Evolutionary conservation across 768 basidiomycete genomes (phyloP).

Genomic region (Serendipita vermifera): DNA sequence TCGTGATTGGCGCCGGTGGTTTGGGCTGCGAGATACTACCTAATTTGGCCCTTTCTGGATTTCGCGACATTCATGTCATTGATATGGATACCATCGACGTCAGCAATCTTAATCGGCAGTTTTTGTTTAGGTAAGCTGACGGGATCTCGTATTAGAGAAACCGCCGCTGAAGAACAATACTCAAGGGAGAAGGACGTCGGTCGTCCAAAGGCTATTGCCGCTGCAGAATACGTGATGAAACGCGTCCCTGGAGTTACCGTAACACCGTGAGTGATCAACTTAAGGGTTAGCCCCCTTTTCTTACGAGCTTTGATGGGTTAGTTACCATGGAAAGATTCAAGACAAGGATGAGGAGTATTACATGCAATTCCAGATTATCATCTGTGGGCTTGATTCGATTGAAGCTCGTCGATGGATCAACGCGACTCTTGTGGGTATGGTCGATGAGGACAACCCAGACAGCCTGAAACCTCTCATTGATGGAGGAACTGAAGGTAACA

Average conservation of each 20-base stretch:
- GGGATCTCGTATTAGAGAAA: background rate
- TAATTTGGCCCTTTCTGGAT: slow-evolving; percentile 89
- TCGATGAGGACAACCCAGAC: slow-evolving; percentile 86
- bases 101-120: slow-evolving; percentile 96
- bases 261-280: slow-evolving; percentile 58
- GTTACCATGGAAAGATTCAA: slow-evolving; percentile 95
- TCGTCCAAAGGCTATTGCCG: slow-evolving; percentile 81
- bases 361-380: slow-evolving; percentile 90
- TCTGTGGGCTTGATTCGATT: slow-evolving; percentile 94
- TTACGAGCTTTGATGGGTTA: slow-evolving; percentile 23
- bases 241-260: slow-evolving; percentile 94
- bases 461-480: slow-evolving; percentile 94
- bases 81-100: slow-evolving; percentile 99
- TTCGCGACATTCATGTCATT: slow-evolving; percentile 97
- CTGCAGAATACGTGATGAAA: slow-evolving; percentile 94
- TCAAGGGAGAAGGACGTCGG: slow-evolving; percentile 88
- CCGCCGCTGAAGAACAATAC: background rate
- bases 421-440: slow-evolving; percentile 88
- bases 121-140: slow-evolving; percentile 78
- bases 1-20: slow-evolving; percentile 97
- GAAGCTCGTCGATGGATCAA: slow-evolving; percentile 99
- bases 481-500: slow-evolving; percentile 94
- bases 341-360: slow-evolving; percentile 94
- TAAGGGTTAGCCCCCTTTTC: slow-evolving; percentile 3
- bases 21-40: slow-evolving; percentile 93